Evolutionary conservation across 768 basidiomycete genomes (phyloP).

Genomic region (Leccinum rimulosum): DNA sequence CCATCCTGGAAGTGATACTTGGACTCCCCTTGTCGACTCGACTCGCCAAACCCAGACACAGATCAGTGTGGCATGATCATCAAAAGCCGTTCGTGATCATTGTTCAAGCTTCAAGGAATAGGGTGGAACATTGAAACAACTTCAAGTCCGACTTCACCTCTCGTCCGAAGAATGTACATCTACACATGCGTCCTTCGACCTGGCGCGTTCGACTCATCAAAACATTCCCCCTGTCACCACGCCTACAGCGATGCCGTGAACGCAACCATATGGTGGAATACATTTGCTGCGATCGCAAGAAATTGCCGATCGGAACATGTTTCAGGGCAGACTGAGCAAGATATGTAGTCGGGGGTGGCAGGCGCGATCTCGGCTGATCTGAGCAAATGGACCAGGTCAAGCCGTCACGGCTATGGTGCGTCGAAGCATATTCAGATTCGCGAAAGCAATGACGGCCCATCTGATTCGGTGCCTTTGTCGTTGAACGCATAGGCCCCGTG

Average conservation of each 20-base stretch:
- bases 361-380: conserved; percentile 7
- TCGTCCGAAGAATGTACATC: too few species aligned
- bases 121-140: conserved; percentile 20
- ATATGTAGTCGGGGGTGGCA: neutral
- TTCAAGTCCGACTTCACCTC: neutral
- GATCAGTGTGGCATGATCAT: conserved; percentile 5
- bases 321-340: neutral
- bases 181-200: conserved; percentile 2
- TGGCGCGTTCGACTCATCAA: conserved; percentile 13
- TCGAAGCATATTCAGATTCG: neutral
- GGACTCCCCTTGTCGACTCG: neutral
- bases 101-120: neutral
- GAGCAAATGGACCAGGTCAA: conserved; percentile 7
- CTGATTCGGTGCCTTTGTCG: neutral
- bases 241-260: conserved; percentile 1
- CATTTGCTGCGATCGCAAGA: conserved; percentile 12
- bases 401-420: neutral
- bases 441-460: neutral
- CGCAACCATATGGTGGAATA: neutral
- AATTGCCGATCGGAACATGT: conserved; percentile 8
- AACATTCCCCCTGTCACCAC: neutral
- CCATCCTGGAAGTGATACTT: neutral
- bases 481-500: neutral
- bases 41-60: neutral
- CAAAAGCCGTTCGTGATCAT: conserved; percentile 9